Evolutionary conservation across 495 filamentous ascomycete species (phyloP), one percentile per base, ranked within the genome.

Genomic region (Talaromyces adpressus): DNA sequence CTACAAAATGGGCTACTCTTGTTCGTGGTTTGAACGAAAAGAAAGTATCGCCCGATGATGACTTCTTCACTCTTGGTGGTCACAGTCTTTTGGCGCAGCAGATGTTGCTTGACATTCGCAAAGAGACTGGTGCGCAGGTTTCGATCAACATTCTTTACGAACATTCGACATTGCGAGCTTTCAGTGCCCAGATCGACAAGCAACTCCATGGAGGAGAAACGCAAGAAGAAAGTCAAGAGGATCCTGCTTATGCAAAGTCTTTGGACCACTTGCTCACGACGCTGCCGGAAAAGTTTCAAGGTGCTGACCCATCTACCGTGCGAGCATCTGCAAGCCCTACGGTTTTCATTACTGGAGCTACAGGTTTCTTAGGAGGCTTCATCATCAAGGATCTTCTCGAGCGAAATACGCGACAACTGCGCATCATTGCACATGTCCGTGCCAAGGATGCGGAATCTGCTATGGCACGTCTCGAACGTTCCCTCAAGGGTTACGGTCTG

Each of bases 41-140:
- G 62, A 86, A 84, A 34, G 77, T 96, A 62, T 78, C 75, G 32
- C 80, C 85, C 2, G 81, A 91, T 12, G 83, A 88, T 47, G 82
- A 81, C 20, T 98, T 97, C 81, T 96, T 96, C 64, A 91, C 98
- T 47, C 73, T 88, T 29, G 94, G 94, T 53, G 93, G 93, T 6
- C 90, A 97, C 75, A 90, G 86, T 72, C 86, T 98, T 57, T 79
- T 96, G 4, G 92, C 91, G 0, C 92, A 97, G 66, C 87, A 93
- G 64, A 87, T 98, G 78, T 81, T 97, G 23, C 85, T 90, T 62
- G 80, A 85, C 22, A 77, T 91, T 25, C 77, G 80, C 8, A 82
- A 87, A 53, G 86, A 87, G 74, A 85, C 82, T 69, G 85, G 81
- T 3, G 78, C 85, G 18, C 82, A 96, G 62, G 79, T 97, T 11